Percentiles rank a stretch among this genome's conserved stretches.
Conservation (phyloP, 306 rosid genomes). For the Elaeagnus macrophylla region DNA sequence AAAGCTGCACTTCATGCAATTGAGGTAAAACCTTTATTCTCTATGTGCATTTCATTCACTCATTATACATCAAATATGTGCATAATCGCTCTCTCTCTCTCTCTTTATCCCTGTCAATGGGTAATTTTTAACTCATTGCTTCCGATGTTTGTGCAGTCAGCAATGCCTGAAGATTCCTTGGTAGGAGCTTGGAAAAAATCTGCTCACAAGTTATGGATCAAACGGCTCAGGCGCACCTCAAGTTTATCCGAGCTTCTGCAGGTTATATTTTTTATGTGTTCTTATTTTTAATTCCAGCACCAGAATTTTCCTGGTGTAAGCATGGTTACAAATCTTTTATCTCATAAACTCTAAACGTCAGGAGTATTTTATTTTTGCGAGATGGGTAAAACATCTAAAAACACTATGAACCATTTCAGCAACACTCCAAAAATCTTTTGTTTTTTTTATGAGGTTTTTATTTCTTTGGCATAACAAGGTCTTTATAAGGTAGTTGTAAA, state of each 20-base stretch:
- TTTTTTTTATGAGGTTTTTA: too few relatives aligned
- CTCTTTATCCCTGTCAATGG: not conserved
- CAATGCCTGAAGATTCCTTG: slow-evolving; percentile 83
- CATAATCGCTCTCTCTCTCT: too few relatives aligned
- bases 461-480: not conserved
- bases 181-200: slow-evolving; percentile 97
- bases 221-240: slow-evolving; percentile 87
- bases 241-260: slow-evolving; percentile 67
- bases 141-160: slow-evolving; percentile 46
- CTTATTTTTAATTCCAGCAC: too few relatives aligned
- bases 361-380: too few relatives aligned
- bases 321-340: too few relatives aligned
- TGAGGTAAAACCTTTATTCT: slow-evolving; percentile 41
- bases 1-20: slow-evolving; percentile 93
- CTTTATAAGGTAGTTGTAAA: not conserved
- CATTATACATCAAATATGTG: slow-evolving; percentile 11
- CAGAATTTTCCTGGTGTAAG: too few relatives aligned
- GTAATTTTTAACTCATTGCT: slow-evolving; percentile 7
- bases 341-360: too few relatives aligned
- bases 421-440: too few relatives aligned
- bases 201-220: slow-evolving; percentile 93
- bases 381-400: too few relatives aligned
- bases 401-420: too few relatives aligned
- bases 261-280: slow-evolving; percentile 33
- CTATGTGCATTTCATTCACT: too few relatives aligned